A percentile compares a stretch with the other conserved stretches of the same genome.
phyloP scores from a whole-genome alignment of 257 asterid genomes.

The Catharanthus roseus region DNA sequence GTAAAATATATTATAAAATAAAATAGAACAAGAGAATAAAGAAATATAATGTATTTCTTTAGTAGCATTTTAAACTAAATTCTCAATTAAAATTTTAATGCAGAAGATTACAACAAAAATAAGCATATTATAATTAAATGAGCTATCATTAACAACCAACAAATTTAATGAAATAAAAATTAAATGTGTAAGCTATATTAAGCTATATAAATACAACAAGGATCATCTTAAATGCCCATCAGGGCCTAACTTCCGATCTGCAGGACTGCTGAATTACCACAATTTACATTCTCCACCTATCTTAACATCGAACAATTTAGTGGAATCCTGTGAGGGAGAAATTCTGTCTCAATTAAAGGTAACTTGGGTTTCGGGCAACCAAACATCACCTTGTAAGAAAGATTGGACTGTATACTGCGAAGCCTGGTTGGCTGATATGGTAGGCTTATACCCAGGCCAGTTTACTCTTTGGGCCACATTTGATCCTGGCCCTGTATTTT shows the following conservation, averaged over 20 bases:
- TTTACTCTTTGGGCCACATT: conserved; percentile 35
- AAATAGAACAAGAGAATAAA: too few species aligned
- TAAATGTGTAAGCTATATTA: background rate
- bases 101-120: background rate
- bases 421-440: conserved; percentile 32
- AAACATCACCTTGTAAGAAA: conserved; percentile 44
- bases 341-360: conserved; percentile 21
- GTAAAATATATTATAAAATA: too few species aligned
- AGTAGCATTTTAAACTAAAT: too few species aligned
- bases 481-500: conserved; percentile 63
- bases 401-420: conserved; percentile 41
- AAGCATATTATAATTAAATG: background rate
- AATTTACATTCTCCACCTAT: too few species aligned
- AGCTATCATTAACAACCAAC: background rate
- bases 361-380: conserved; percentile 46
- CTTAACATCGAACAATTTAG: too few species aligned
- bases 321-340: too few species aligned
- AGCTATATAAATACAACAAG: background rate
- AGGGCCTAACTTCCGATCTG: too few species aligned
- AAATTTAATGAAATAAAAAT: background rate
- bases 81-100: too few species aligned
- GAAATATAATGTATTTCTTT: too few species aligned
- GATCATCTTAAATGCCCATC: background rate
- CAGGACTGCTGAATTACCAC: too few species aligned
- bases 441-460: conserved; percentile 59